These are phyloP conservation scores for Stropharia rugosoannulata DNA, from an alignment of 768 basidiomycete species.

Conservation along the genomic window DNA sequence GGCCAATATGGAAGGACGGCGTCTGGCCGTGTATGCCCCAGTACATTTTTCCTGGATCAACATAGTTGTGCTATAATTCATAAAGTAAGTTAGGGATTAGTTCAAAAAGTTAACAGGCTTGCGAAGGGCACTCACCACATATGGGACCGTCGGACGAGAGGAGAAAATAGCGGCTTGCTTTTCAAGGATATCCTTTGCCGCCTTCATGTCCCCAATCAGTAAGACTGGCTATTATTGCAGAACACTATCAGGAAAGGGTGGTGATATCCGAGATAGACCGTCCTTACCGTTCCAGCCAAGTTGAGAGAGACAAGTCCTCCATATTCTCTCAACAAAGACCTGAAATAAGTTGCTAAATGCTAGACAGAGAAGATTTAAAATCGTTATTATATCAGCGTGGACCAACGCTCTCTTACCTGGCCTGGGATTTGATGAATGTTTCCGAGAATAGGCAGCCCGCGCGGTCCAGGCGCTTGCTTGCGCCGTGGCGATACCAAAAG, in stretches of 20 bases:
- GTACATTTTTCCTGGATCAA: not conserved
- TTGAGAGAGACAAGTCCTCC: not conserved
- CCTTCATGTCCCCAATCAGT: not conserved
- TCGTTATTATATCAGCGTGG: not conserved
- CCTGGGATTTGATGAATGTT: not conserved
- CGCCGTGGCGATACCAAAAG: not conserved
- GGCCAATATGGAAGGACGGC: not conserved
- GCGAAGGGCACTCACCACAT: not conserved
- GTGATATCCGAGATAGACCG: not conserved
- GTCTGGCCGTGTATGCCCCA: not conserved
- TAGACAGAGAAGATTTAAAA: not conserved
- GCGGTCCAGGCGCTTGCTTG: not conserved
- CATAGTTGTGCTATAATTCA: not conserved
- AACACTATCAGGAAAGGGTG: not conserved
- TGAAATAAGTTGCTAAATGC: not conserved
- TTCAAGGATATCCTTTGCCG: not conserved
- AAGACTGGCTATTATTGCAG: not conserved
- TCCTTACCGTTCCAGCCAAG: not conserved
- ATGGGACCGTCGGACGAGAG: not conserved
- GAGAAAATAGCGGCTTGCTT: not conserved
- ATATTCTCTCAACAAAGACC: not conserved
- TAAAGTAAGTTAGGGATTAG: not conserved
- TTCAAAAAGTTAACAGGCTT: not conserved
- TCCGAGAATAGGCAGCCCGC: not conserved
- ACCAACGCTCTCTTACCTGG: not conserved